Evolutionary conservation across 2,329 filamentous ascomycete genomes (phyloP).

Genomic region (Epichloe typhina): DNA sequence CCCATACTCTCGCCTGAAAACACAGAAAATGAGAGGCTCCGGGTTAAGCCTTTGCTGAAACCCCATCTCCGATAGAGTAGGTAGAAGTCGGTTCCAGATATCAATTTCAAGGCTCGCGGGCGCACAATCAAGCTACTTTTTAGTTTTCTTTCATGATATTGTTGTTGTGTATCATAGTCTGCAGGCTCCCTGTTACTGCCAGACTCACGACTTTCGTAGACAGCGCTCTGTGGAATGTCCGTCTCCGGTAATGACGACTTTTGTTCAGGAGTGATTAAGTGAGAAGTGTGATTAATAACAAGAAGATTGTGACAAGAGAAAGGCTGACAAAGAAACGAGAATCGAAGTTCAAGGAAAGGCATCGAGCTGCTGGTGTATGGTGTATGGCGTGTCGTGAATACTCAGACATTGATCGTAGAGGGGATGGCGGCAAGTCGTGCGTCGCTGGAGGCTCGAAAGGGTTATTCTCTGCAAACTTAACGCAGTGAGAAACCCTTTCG

Average conservation of each 20-base stretch:
- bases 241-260: conserved; percentile 18
- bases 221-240: conserved; percentile 18
- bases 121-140: conserved; percentile 5
- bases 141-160: conserved; percentile 5
- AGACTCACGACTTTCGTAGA: conserved; percentile 22
- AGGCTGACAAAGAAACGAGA: conserved; percentile 25
- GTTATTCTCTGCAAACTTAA: conserved; percentile 36
- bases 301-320: conserved; percentile 16
- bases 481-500: conserved; percentile 99
- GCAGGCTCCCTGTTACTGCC: conserved; percentile 12
- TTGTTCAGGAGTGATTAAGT: conserved; percentile 23
- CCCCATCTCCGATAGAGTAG: conserved; percentile 2
- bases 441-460: conserved; percentile 2
- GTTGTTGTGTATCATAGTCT: conserved; percentile 16
- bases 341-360: conserved; percentile 37
- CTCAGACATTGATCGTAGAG: conserved; percentile 40
- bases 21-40: not conserved
- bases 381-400: conserved; percentile 45
- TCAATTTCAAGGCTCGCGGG: not conserved
- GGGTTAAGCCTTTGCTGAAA: not conserved
- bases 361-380: conserved; percentile 45
- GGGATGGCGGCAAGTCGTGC: conserved; percentile 1
- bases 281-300: conserved; percentile 25
- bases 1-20: not conserved
- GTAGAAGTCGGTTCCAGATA: not conserved